These are phyloP conservation scores for Coemansia sp. DNA, from an alignment of 192 early-diverging fungal species.

Conservation along the genomic window DNA sequence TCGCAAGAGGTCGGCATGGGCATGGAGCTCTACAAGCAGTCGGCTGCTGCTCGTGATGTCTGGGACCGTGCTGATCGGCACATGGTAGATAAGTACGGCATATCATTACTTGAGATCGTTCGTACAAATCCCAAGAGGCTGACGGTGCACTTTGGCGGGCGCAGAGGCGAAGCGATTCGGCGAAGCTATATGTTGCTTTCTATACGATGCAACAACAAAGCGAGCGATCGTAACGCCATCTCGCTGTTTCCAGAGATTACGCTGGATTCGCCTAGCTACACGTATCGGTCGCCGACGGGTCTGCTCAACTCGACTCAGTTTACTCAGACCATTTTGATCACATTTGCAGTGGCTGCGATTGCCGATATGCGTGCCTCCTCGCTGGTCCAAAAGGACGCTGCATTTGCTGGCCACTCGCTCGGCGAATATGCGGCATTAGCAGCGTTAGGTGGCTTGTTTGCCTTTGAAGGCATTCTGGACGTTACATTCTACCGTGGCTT, in stretches of 20 bases:
- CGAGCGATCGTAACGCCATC: slow-evolving; percentile 41
- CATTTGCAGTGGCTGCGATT: slow-evolving; percentile 85
- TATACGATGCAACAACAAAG: background rate
- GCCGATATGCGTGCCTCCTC: slow-evolving; percentile 85
- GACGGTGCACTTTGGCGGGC: slow-evolving; percentile 80
- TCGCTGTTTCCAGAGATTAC: slow-evolving; percentile 59
- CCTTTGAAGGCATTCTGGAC: slow-evolving; percentile 81
- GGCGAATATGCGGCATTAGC: slow-evolving; percentile 91
- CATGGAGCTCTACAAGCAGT: slow-evolving; percentile 88
- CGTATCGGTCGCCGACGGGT: slow-evolving; percentile 78
- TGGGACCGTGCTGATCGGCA: slow-evolving; percentile 94
- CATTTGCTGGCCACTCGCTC: slow-evolving; percentile 92
- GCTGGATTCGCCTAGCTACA: slow-evolving; percentile 74
- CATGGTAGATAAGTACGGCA: slow-evolving; percentile 80
- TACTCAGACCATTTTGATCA: slow-evolving; percentile 82
- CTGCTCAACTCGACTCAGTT: slow-evolving; percentile 93
- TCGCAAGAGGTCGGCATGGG: slow-evolving; percentile 96
- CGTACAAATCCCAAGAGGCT: slow-evolving; percentile 71
- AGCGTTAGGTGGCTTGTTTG: slow-evolving; percentile 76
- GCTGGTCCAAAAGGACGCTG: slow-evolving; percentile 74
- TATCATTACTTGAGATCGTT: slow-evolving; percentile 92
- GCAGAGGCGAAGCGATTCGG: slow-evolving; percentile 79
- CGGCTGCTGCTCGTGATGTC: slow-evolving; percentile 76
- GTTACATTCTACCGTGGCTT: slow-evolving; percentile 94
- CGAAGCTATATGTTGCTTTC: slow-evolving; percentile 68